Evolutionary conservation across 371 early-diverging fungal genomes (phyloP), one percentile per base, ranked within the genome.

Genomic region (Massospora cicadina): DNA sequence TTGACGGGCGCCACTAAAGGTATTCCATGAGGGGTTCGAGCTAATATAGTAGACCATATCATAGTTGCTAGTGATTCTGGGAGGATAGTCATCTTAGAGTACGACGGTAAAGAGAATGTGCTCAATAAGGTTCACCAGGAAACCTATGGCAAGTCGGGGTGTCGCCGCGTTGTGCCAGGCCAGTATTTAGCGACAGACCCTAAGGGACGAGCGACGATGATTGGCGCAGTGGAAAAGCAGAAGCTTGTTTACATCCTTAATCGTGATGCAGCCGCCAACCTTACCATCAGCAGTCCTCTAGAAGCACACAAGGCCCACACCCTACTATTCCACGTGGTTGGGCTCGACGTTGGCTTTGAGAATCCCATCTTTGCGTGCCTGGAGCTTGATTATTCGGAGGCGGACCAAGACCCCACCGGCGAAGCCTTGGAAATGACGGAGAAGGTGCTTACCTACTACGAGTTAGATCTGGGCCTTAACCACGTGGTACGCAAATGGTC

Each of bases 401-500:
- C 87, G 1, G 91, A 91, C 72, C 76, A 80, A 59, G 92, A 90
- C 73, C 80, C 85, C 0, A 79, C 84, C 17, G 86, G 88, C 5
- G 86, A 88, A 69, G 90, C 88, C 0, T 77, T 81, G 60, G 71
- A 79, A 63, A 80, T 81, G 43, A 76, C 82, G 5, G 90, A 90
- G 75, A 90, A 90, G 72, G 80, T 80, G 67, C 72, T 97, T 69
- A 88, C 86, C n/a, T 95, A 88, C 68, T 96, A 97, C 68, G 98
- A 98, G 74, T 74, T 98, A 66, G 98, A 98, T 74, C 83, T 98
- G 63, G 98, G 98, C 43, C 80, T 98, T 53, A 98, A 98, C 74
- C 98, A 96, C 71, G 93, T 98, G 31, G 90, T 93, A 53, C 80
- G 95, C 65, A 90, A 89, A 72, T 95, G 94, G 95, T 86, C 83